Base-by-base conservation (phyloP, 768 basidiomycete species). In the Suillus clintonianus region DNA sequence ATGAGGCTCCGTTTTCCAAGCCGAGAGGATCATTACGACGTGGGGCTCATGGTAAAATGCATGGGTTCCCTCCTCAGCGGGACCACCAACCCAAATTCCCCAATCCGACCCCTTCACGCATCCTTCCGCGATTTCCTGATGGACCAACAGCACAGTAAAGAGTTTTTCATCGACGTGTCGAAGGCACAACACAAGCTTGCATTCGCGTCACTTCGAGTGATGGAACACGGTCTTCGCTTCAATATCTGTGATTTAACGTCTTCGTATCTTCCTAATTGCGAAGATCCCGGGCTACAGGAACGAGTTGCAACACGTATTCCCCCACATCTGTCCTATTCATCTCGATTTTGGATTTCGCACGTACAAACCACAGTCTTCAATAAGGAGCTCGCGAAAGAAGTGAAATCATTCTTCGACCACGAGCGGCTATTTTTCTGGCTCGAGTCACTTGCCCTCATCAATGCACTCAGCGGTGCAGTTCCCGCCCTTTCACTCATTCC, bases 111-210 rank as follows among this genome's bases (percentile, higher is more conserved):
- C 27, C 27, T 27, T 27, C 27, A 27, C 27, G 27, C 27, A 27
- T 27, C 27, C 27, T 27, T 27, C 27, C 55, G 58, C 22, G 75
- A 75, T 42, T 76, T 70, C 57, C 65, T 74, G n/a, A 63, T 36
- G 3, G 62, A 69, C 50, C 10, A 42, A 37, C n/a, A 19, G 10
- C 63, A 68, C 19, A 67, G 69, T 43, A 34, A 43, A 24, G 43
- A 62, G 19, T 72, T 67, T 57, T 62, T 32, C 62, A 58, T 68
- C 24, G 66, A 67, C 43, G 42, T 53, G 24, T 62, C 61, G 30
- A 47, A 32, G 11, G 41, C 42, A 17, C 69, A 76, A n/a, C 41
- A 42, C 3, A 48, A 62, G 22, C 68, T 79, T 2, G 68, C 71
- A 3, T 43, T 58, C 5, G 63, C 67, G 15, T 74, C 67, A 13